Conservation (phyloP, 495 filamentous ascomycete species). For the Penicillium subrubescens region DNA sequence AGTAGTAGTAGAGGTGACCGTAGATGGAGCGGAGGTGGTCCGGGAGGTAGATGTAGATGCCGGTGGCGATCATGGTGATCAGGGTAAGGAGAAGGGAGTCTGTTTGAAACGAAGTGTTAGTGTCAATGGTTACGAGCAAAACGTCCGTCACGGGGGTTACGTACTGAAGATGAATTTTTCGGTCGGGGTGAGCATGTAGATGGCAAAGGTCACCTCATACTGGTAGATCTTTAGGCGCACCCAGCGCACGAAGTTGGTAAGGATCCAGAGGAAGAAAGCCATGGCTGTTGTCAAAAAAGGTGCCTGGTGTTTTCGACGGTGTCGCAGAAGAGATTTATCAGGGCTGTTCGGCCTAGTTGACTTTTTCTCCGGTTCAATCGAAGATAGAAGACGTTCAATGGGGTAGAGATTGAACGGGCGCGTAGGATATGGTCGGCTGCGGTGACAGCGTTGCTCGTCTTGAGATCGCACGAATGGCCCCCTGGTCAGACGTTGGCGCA, state of each 20-base stretch:
- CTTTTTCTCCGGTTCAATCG: background rate
- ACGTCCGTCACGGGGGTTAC: constrained; percentile 13
- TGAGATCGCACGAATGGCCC: background rate
- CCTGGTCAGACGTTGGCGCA: background rate
- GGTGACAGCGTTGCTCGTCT: background rate
- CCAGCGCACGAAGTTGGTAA: constrained; percentile 58
- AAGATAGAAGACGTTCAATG: background rate
- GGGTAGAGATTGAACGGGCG: background rate
- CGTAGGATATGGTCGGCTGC: background rate
- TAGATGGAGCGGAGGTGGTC: constrained; percentile 80
- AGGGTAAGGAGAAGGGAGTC: constrained; percentile 91
- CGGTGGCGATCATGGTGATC: constrained; percentile 80
- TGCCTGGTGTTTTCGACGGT: background rate
- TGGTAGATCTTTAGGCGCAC: constrained; percentile 81
- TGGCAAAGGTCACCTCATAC: constrained; percentile 81
- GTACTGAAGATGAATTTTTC: constrained; percentile 87
- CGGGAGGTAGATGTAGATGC: constrained; percentile 86
- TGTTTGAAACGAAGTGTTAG: constrained; percentile 35
- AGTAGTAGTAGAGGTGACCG: constrained; percentile 90
- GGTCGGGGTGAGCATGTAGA: constrained; percentile 84
- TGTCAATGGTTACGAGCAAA: background rate
- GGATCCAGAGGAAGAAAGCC: constrained; percentile 39
- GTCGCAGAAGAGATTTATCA: background rate
- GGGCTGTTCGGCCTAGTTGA: background rate
- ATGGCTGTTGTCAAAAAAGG: constrained; percentile 19